Conservation (phyloP, 768 basidiomycete genomes). For the Pleurotus salmoneostramineus region DNA sequence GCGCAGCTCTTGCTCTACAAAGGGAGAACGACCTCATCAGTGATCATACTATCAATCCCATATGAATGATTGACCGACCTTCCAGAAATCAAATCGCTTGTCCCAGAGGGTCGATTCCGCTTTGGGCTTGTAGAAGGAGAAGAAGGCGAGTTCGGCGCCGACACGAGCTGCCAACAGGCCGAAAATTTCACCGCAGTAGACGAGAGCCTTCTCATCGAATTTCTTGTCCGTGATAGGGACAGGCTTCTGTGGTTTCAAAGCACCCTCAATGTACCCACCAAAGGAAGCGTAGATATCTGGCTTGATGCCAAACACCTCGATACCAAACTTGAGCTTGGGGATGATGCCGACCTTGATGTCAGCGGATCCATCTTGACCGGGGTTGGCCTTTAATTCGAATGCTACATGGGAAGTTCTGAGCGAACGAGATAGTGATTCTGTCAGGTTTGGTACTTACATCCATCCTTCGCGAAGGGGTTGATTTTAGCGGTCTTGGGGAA, state of each 20-base stretch:
- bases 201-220: slow-evolving; percentile 1
- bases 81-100: slow-evolving; percentile 6
- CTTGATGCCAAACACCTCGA: background rate
- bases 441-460: background rate
- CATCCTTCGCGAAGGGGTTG: background rate
- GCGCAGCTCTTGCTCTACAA: background rate
- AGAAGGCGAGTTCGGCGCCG: background rate
- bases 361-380: background rate
- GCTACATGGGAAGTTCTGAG: background rate
- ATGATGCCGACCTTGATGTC: slow-evolving; percentile 2
- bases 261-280: background rate
- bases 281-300: background rate
- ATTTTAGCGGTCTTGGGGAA: background rate
- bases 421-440: background rate
- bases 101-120: background rate
- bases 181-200: background rate
- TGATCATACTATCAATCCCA: background rate
- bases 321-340: slow-evolving; percentile 1
- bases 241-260: background rate
- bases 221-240: background rate
- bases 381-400: background rate
- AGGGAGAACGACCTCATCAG: background rate
- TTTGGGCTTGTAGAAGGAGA: background rate
- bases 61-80: background rate
- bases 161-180: background rate